Percentiles rank a stretch among this genome's conserved stretches.
Conservation (phyloP, 192 early-diverging fungal species). For the Rhizophagus prolifer region DNA sequence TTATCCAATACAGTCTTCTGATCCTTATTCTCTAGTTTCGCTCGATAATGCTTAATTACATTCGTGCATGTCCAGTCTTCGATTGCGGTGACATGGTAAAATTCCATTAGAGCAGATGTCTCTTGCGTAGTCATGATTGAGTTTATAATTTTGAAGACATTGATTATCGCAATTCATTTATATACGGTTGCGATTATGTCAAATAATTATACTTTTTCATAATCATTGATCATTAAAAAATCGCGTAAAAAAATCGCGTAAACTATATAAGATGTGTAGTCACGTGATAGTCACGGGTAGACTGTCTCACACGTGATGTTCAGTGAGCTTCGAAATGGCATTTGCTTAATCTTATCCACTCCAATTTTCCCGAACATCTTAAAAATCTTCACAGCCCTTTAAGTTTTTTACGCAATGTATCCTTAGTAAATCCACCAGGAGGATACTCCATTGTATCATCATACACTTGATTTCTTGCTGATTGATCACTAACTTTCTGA, state of each 20-base stretch:
- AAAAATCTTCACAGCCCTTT: slow-evolving; percentile 9
- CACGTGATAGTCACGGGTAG: background rate
- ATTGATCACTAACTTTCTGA: slow-evolving; percentile 3
- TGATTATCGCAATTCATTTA: no score
- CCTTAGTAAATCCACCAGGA: background rate
- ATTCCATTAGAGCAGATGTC: background rate
- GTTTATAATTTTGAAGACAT: no score
- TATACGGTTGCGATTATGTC: no score
- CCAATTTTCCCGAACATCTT: slow-evolving; percentile 7
- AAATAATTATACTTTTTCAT: no score
- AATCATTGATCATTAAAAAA: no score
- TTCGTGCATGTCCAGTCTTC: slow-evolving; percentile 6
- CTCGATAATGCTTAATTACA: slow-evolving; percentile 7
- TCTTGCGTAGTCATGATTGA: background rate
- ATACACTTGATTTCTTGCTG: background rate
- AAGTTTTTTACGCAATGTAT: slow-evolving; percentile 15
- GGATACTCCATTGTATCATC: slow-evolving; percentile 6
- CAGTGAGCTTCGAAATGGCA: background rate
- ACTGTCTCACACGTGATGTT: background rate
- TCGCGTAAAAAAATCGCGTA: no score
- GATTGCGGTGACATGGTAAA: slow-evolving; percentile 11
- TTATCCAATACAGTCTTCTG: slow-evolving; percentile 7
- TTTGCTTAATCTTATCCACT: background rate
- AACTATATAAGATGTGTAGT: no score
- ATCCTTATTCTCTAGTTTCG: background rate